Evolutionary conservation across 768 basidiomycete species (phyloP).

Genomic region (Amylocystis lapponica): DNA sequence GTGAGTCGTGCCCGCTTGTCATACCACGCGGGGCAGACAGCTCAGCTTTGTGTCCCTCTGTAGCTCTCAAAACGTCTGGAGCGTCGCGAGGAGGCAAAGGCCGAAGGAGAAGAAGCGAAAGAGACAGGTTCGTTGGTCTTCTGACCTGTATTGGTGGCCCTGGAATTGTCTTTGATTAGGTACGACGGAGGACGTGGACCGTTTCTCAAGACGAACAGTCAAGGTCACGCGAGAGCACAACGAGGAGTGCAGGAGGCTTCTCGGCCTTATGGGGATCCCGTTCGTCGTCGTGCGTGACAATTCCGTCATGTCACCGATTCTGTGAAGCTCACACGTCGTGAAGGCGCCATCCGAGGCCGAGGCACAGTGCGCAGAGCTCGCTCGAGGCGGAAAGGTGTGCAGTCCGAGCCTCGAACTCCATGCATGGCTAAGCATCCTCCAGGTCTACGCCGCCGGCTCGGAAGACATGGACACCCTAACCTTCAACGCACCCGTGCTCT

Average conservation of each 20-base stretch:
- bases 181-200: constrained; percentile 89
- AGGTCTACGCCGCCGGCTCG: constrained; percentile 97
- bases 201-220: constrained; percentile 84
- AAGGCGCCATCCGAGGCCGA: constrained; percentile 99
- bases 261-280: constrained; percentile 95
- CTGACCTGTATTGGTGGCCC: not conserved
- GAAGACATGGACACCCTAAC: constrained; percentile 99
- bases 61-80: constrained; percentile 98
- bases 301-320: not conserved
- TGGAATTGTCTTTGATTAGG: constrained; percentile 30
- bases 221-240: constrained; percentile 96
- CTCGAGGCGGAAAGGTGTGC: constrained; percentile 84
- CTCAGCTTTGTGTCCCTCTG: not conserved
- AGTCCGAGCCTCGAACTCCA: not conserved
- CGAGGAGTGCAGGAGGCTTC: constrained; percentile 84
- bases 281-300: constrained; percentile 71
- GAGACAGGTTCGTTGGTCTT: constrained; percentile 77
- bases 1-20: constrained; percentile 61
- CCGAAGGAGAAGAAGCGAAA: constrained; percentile 93
- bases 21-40: not conserved
- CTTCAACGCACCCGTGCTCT: constrained; percentile 85
- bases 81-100: constrained; percentile 86
- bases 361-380: constrained; percentile 97
- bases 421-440: not conserved
- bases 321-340: no score